Percentiles rank a stretch among this genome's conserved stretches.
phyloP scores from a whole-genome alignment of 1,284 basidiomycete genomes.

The Ustanciosporium gigantosporum region DNA sequence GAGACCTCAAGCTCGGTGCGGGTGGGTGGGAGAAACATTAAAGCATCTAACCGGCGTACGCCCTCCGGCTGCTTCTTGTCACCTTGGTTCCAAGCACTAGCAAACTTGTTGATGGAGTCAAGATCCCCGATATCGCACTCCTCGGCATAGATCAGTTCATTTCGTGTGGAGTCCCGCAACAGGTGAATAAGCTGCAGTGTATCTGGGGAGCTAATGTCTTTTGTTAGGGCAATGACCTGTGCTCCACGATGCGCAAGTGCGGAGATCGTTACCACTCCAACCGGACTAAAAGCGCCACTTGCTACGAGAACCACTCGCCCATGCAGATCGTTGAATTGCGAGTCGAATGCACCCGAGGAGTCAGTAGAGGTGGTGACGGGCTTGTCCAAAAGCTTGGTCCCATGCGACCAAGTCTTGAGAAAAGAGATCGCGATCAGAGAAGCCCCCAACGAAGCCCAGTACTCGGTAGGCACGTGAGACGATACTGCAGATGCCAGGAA shows the following conservation, averaged over 20 bases:
- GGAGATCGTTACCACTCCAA: slow-evolving; percentile 45
- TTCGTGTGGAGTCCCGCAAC: slow-evolving; percentile 46
- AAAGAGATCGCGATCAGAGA: slow-evolving; percentile 17
- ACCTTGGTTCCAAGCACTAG: slow-evolving; percentile 45
- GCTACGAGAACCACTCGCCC: slow-evolving; percentile 41
- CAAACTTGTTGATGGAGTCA: slow-evolving; percentile 36
- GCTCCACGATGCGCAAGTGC: slow-evolving; percentile 49
- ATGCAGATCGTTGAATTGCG: slow-evolving; percentile 26
- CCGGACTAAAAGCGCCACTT: slow-evolving; percentile 44
- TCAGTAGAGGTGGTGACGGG: slow-evolving; percentile 2
- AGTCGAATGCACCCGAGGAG: slow-evolving; percentile 1
- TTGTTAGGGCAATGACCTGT: slow-evolving; percentile 47
- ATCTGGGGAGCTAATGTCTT: slow-evolving; percentile 14
- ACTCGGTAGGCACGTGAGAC: slow-evolving; percentile 22
- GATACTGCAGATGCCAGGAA: slow-evolving; percentile 25
- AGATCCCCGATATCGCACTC: slow-evolving; percentile 45
- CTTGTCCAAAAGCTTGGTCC: slow-evolving; percentile 33
- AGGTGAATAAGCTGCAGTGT: slow-evolving; percentile 43
- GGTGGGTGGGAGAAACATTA: slow-evolving; percentile 18
- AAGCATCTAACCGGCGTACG: slow-evolving; percentile 8
- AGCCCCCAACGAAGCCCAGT: slow-evolving; percentile 35
- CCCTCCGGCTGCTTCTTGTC: slow-evolving; percentile 24
- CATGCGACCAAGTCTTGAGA: slow-evolving; percentile 44
- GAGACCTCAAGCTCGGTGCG: background rate
- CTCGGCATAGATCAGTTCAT: slow-evolving; percentile 54